Conservation (phyloP, 208 protist species). For the Leishmania tarentolae region DNA sequence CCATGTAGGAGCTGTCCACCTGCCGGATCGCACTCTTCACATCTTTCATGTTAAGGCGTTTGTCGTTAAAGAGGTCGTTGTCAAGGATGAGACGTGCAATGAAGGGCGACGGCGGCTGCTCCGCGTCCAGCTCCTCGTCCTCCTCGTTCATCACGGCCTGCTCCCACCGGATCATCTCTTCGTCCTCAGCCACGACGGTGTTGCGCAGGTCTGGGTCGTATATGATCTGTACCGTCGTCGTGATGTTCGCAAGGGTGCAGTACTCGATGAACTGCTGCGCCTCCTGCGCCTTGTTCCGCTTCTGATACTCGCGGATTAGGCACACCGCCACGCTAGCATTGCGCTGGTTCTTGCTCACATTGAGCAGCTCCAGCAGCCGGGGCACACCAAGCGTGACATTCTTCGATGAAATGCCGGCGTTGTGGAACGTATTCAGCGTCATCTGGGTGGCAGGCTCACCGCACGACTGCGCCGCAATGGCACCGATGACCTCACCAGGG, state of each 20-base stretch:
- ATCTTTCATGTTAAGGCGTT: slow-evolving; percentile 92
- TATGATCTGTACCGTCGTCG: slow-evolving; percentile 94
- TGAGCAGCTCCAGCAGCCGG: slow-evolving; percentile 99
- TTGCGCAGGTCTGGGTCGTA: slow-evolving; percentile 96
- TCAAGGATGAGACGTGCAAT: slow-evolving; percentile 97
- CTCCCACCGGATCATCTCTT: slow-evolving; percentile 68
- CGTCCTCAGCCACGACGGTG: slow-evolving; percentile 96
- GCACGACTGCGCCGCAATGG: slow-evolving; percentile 99
- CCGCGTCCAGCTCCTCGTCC: slow-evolving; percentile 37
- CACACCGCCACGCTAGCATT: slow-evolving; percentile 96
- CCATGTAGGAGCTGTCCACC: slow-evolving; percentile 76
- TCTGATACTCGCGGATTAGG: slow-evolving; percentile 71
- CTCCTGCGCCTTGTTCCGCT: slow-evolving; percentile 76
- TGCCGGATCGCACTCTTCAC: slow-evolving; percentile 92
- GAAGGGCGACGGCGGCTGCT: slow-evolving; percentile 87
- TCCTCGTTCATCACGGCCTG: slow-evolving; percentile 69
- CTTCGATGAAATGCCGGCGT: slow-evolving; percentile 99
- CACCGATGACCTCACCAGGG: slow-evolving; percentile 98
- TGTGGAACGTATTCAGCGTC: slow-evolving; percentile 99
- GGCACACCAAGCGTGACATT: slow-evolving; percentile 99
- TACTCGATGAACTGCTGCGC: slow-evolving; percentile 95
- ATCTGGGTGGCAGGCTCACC: slow-evolving; percentile 99
- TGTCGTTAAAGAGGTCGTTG: slow-evolving; percentile 90
- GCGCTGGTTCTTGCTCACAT: slow-evolving; percentile 96
- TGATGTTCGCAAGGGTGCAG: slow-evolving; percentile 94